Evolutionary conservation across 148 eudicot genomes (phyloP), one percentile per base, ranked within the genome.

Genomic region (Arbutus unedo): DNA sequence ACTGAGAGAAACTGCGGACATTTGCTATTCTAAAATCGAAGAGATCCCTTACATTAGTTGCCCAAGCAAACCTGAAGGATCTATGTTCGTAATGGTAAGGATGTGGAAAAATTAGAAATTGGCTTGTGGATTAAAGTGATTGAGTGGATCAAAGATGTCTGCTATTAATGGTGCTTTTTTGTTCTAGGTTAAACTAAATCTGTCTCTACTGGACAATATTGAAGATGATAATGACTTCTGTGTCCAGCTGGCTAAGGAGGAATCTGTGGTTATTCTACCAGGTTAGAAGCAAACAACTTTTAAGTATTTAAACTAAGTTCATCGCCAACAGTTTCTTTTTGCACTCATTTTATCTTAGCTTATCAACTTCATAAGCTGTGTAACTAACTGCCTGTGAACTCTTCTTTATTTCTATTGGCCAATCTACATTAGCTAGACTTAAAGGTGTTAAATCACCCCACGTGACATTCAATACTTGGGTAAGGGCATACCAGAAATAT

Each of bases 241-340:
- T 78, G 48, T n/a, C 45, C 91, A 93, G 82, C 93, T 93, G 71
- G 93, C 92, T 44, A 89, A 89, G 77, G 93, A 92, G 83, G 93
- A 92, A 83, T 88, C 84, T 5, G 83, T 88, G 74, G 41, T 88
- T 5, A 71, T 88, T 76, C 82, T 92, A 7, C 94, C 94, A 7
- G 94, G 94, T 91, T 19, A 56, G 48, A 47, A 5, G 38, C 5
- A 1, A 48, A 3, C 31, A 25, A 66, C 38, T 25, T 23, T 64
- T 9, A 64, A 62, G 41, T 23, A 64, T 9, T 62, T 10, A 15
- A 25, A 66, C 6, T 66, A 59, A 59, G 23, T 7, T 64, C 41
- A 10, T 25, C 11, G 71, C 71, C 25, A 66, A 25, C 71, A 66
- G 4, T 66, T 66, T 25, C 2, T 25, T 25, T n/a, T 1, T 14